Conservation (phyloP, 2,329 filamentous ascomycete genomes). For the Fusarium hainanense region DNA sequence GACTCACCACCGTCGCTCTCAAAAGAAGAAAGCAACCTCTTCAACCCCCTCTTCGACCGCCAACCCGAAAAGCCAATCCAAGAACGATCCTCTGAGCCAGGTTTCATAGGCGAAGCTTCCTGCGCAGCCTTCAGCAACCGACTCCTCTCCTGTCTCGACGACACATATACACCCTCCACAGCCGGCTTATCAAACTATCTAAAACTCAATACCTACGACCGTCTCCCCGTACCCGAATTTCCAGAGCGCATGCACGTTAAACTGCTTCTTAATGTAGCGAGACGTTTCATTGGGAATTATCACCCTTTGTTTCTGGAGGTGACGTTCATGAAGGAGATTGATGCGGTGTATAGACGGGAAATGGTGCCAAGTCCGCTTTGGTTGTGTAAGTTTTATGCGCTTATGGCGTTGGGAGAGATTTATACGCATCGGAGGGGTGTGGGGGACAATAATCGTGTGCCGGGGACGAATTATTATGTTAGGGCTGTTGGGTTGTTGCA, state of each 20-base stretch:
- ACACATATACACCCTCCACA: slow-evolving; percentile 42
- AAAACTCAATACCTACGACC: slow-evolving; percentile 16
- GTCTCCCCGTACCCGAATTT: slow-evolving; percentile 8
- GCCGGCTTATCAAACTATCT: slow-evolving; percentile 46
- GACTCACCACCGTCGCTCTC: slow-evolving; percentile 28
- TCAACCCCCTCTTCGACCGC: slow-evolving; percentile 46
- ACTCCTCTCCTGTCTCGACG: slow-evolving; percentile 46
- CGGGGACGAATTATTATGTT: slow-evolving; percentile 58
- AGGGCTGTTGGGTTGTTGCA: slow-evolving; percentile 54
- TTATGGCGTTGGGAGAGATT: slow-evolving; percentile 58
- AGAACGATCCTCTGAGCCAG: slow-evolving; percentile 38
- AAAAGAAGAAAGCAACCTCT: slow-evolving; percentile 44
- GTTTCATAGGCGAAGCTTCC: slow-evolving; percentile 48
- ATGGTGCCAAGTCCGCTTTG: slow-evolving; percentile 46
- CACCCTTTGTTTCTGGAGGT: slow-evolving; percentile 51
- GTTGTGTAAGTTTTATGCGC: slow-evolving; percentile 57
- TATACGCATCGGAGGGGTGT: slow-evolving; percentile 54
- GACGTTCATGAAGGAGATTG: slow-evolving; percentile 52
- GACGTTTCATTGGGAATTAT: slow-evolving; percentile 49
- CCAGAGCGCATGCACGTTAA: slow-evolving; percentile 48
- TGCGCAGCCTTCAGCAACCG: slow-evolving; percentile 48
- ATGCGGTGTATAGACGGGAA: slow-evolving; percentile 50
- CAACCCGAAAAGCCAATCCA: slow-evolving; percentile 34
- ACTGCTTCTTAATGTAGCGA: slow-evolving; percentile 45
- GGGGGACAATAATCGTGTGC: slow-evolving; percentile 47